phyloP scores from a whole-genome alignment of 805 yeast species.

The Millerozyma miso region DNA sequence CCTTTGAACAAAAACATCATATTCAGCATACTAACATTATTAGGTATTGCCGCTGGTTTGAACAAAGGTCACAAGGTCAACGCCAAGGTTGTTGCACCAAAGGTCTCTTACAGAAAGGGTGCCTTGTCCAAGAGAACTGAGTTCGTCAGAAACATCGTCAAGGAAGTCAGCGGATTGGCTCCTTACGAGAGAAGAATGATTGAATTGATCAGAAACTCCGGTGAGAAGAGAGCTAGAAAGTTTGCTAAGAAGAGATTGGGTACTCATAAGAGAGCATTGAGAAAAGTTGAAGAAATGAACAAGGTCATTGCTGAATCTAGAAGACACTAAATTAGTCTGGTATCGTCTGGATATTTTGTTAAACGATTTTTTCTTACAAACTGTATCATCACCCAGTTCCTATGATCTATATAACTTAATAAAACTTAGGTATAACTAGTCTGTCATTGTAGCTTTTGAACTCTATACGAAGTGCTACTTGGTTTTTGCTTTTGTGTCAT shows the following conservation, averaged over 20 bases:
- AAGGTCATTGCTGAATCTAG: constrained; percentile 94
- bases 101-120: constrained; percentile 93
- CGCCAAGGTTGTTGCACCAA: constrained; percentile 66
- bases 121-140: constrained; percentile 90
- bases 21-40: constrained; percentile 27
- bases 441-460: neutral
- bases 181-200: constrained; percentile 99
- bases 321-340: constrained; percentile 59
- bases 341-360: neutral
- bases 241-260: constrained; percentile 99
- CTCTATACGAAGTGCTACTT: no score
- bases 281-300: constrained; percentile 99
- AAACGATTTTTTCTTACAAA: neutral
- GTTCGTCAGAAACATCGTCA: constrained; percentile 92
- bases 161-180: constrained; percentile 97
- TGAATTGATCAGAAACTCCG: constrained; percentile 99
- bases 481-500: no score
- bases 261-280: constrained; percentile 99
- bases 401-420: constrained; percentile 2
- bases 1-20: neutral
- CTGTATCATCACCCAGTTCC: constrained; percentile 6
- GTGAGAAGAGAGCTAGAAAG: constrained; percentile 99
- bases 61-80: constrained; percentile 99
- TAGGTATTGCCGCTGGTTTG: constrained; percentile 95
- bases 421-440: constrained; percentile 3